A percentile compares a stretch with the other conserved stretches of the same genome.
Conservation (phyloP, 1,139 yeast species). For the Geotrichum histeridarum region DNA sequence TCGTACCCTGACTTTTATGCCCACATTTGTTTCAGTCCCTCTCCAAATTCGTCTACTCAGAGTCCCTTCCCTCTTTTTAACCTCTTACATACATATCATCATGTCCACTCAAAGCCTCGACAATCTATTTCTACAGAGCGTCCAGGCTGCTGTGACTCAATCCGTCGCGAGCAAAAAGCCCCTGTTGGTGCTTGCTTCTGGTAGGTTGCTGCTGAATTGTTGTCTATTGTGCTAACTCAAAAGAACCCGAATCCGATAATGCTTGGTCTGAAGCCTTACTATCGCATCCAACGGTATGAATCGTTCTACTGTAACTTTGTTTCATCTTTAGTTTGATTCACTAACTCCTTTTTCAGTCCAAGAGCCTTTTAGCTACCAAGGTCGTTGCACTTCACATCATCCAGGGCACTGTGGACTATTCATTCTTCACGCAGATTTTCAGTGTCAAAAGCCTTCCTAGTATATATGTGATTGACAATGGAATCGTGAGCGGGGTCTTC, state of each 20-base stretch:
- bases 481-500: slow-evolving; percentile 4
- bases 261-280: slow-evolving; percentile 6
- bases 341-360: slow-evolving; percentile 7
- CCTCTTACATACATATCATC: background rate
- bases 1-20: too few relatives aligned
- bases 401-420: slow-evolving; percentile 46
- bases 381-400: slow-evolving; percentile 46
- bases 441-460: slow-evolving; percentile 47
- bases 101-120: background rate
- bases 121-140: slow-evolving; percentile 5
- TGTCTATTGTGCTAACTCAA: slow-evolving; percentile 14
- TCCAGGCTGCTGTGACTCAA: slow-evolving; percentile 10
- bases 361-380: slow-evolving; percentile 2
- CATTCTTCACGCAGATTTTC: slow-evolving; percentile 48
- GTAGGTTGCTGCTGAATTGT: slow-evolving; percentile 18
- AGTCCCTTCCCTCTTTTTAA: background rate
- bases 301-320: background rate
- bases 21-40: too few relatives aligned
- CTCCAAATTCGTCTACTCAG: background rate
- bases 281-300: background rate
- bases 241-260: background rate
- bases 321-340: background rate
- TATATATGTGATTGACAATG: slow-evolving; percentile 42
- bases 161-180: slow-evolving; percentile 7
- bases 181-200: slow-evolving; percentile 9